phyloP scores from a whole-genome alignment of 441 rosid species.

The Pelargonium fulgidum region DNA sequence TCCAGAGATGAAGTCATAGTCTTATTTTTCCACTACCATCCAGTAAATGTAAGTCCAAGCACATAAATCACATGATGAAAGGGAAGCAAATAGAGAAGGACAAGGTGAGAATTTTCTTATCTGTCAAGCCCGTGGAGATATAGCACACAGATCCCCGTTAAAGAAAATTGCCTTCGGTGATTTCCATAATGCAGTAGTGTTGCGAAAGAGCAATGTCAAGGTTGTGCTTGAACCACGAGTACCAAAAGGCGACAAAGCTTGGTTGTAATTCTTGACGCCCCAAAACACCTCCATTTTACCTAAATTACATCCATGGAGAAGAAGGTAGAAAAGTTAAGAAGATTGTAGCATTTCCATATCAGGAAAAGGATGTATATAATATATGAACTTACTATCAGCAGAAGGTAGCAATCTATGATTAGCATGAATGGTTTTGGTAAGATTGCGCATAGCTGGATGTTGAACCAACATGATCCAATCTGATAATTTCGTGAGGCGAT shows the following conservation, averaged over 20 bases:
- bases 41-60: background rate
- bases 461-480: constrained; percentile 8
- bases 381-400: background rate
- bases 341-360: background rate
- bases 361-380: background rate
- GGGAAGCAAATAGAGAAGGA: background rate
- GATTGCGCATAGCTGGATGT: constrained; percentile 3
- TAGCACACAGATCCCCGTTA: background rate
- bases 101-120: background rate
- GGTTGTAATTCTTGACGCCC: background rate
- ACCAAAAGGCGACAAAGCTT: background rate
- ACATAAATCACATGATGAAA: background rate
- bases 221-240: background rate
- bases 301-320: constrained; percentile 1
- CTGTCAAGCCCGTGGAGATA: background rate
- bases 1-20: background rate
- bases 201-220: background rate
- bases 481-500: background rate
- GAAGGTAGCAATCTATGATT: constrained; percentile 2
- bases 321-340: background rate
- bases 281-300: constrained; percentile 3
- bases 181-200: background rate
- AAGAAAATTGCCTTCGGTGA: constrained; percentile 3
- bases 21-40: too few relatives aligned
- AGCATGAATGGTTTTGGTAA: background rate